Conservation (phyloP, 257 asterid genomes). For the Perilla frutescens region DNA sequence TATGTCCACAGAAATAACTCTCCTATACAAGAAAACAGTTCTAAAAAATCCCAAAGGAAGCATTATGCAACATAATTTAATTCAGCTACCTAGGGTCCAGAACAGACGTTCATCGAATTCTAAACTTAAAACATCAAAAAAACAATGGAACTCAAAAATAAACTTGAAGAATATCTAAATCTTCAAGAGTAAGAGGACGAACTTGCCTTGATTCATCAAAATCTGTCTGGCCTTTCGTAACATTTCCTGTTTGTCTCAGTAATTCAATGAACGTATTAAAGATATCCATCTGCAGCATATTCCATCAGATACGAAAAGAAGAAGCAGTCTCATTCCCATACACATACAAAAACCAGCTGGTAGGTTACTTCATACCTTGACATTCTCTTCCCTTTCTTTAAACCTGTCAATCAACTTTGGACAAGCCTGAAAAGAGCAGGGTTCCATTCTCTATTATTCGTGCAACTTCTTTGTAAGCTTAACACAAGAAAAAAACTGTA, state of each 20-base stretch:
- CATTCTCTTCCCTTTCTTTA: slow-evolving; percentile 98
- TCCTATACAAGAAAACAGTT: slow-evolving; percentile 10
- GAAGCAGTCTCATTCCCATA: slow-evolving; percentile 8
- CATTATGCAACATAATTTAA: slow-evolving; percentile 14
- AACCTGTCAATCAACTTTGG: slow-evolving; percentile 97
- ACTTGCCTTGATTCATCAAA: slow-evolving; percentile 87
- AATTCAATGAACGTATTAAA: slow-evolving; percentile 93
- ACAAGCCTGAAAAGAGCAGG: slow-evolving; percentile 74
- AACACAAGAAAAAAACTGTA: slow-evolving; percentile 19
- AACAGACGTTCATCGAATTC: slow-evolving; percentile 18
- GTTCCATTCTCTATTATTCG: slow-evolving; percentile 26
- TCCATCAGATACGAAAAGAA: slow-evolving; percentile 29
- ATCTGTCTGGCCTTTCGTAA: slow-evolving; percentile 84
- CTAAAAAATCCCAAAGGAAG: neutral
- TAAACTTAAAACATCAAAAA: slow-evolving; percentile 6
- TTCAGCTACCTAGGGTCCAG: slow-evolving; percentile 17
- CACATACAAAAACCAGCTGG: neutral
- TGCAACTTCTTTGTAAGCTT: slow-evolving; percentile 16
- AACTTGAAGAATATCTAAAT: slow-evolving; percentile 26
- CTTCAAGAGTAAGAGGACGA: slow-evolving; percentile 20
- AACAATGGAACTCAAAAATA: neutral
- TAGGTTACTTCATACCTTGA: slow-evolving; percentile 65
- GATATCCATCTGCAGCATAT: slow-evolving; percentile 87
- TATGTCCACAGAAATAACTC: slow-evolving; percentile 19
- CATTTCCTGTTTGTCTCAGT: slow-evolving; percentile 94